A percentile compares a stretch with the other conserved stretches of the same genome.
Conservation (phyloP, 2,329 filamentous ascomycete species). For the Amphichorda felina region DNA sequence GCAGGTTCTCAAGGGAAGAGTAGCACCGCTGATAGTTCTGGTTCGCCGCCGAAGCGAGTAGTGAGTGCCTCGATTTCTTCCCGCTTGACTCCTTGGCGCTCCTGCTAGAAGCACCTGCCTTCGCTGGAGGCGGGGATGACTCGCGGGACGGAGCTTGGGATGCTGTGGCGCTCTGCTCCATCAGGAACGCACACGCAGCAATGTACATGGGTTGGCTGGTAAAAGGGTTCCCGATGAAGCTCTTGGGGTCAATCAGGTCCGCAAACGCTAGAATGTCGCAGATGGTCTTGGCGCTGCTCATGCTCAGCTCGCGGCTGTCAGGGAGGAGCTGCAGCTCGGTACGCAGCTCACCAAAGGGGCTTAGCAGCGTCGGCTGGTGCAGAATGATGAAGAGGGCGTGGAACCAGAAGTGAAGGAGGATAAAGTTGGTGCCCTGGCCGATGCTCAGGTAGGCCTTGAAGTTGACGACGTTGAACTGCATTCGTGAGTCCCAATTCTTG, state of each 20-base stretch:
- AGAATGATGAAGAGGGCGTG: conserved; percentile 76
- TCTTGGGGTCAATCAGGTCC: conserved; percentile 74
- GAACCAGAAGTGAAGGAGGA: conserved; percentile 81
- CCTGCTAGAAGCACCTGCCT: neutral
- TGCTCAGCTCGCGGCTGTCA: conserved; percentile 70
- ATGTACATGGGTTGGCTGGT: conserved; percentile 88
- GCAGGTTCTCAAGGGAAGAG: conserved; percentile 68
- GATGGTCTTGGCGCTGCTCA: conserved; percentile 86
- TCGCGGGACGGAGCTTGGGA: conserved; percentile 48
- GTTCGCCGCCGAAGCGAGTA: conserved; percentile 70
- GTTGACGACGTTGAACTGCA: conserved; percentile 78
- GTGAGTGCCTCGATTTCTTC: conserved; percentile 52
- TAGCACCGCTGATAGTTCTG: conserved; percentile 85
- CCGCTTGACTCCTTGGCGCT: neutral
- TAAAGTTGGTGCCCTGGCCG: conserved; percentile 77
- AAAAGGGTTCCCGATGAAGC: conserved; percentile 79
- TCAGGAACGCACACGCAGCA: conserved; percentile 77
- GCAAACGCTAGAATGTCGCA: conserved; percentile 81
- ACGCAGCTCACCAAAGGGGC: conserved; percentile 52
- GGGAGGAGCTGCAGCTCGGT: conserved; percentile 60
- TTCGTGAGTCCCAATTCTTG: conserved; percentile 59
- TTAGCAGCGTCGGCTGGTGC: conserved; percentile 72
- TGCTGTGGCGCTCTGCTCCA: conserved; percentile 64
- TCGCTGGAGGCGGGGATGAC: conserved; percentile 32
- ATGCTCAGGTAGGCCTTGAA: conserved; percentile 75